A percentile compares a stretch with the other conserved stretches of the same genome.
phyloP scores from a whole-genome alignment of 495 filamentous ascomycete species.

The Jackrogersella minutella region DNA sequence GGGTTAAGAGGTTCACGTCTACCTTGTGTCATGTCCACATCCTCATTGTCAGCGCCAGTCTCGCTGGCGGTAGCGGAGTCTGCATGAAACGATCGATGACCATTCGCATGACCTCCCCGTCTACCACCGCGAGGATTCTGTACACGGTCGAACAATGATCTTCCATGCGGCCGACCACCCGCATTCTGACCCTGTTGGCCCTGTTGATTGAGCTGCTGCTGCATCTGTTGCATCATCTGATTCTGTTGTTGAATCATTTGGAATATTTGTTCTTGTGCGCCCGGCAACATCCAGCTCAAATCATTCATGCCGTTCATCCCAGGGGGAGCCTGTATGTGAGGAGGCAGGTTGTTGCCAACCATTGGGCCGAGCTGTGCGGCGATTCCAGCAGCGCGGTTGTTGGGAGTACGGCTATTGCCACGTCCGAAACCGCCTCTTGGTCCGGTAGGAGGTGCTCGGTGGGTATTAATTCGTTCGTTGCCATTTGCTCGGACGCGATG shows the following conservation, averaged over 20 bases:
- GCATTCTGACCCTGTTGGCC: constrained; percentile 44
- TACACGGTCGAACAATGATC: constrained; percentile 82
- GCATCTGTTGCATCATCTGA: constrained; percentile 76
- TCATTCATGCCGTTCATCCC: constrained; percentile 52
- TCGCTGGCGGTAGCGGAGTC: constrained; percentile 41
- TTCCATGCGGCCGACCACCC: constrained; percentile 55
- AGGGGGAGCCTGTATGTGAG: constrained; percentile 44
- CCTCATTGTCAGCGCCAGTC: constrained; percentile 50
- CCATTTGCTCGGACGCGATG: constrained; percentile 83
- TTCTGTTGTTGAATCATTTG: constrained; percentile 90
- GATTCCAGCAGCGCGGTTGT: constrained; percentile 53
- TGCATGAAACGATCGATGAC: constrained; percentile 37
- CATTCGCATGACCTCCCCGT: constrained; percentile 49
- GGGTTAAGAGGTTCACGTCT: constrained; percentile 58
- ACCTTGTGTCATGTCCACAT: constrained; percentile 60
- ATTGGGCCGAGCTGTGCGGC: constrained; percentile 50
- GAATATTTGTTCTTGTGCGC: constrained; percentile 74
- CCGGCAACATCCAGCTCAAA: constrained; percentile 59
- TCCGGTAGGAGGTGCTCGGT: constrained; percentile 78
- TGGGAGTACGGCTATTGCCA: constrained; percentile 59
- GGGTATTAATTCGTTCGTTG: constrained; percentile 78
- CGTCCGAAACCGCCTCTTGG: constrained; percentile 63
- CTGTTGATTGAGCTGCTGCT: constrained; percentile 69
- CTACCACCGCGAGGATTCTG: constrained; percentile 53
- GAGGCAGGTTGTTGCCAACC: constrained; percentile 44